Conservation (phyloP, 1,284 basidiomycete species). For the Hymenochaete sp. region DNA sequence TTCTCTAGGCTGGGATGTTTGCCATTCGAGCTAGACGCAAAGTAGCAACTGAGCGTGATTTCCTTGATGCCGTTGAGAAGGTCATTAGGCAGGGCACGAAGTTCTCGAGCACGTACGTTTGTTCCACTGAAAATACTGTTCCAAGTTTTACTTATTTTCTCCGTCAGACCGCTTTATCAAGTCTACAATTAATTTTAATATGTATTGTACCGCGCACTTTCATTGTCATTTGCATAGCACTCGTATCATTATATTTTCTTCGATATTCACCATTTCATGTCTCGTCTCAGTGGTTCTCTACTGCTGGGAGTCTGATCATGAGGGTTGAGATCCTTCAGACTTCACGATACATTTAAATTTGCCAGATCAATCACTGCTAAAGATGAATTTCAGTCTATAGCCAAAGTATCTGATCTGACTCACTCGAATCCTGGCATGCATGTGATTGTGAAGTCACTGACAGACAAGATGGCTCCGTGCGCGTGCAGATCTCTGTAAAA, state of each 20-base stretch:
- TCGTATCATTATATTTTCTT: background rate
- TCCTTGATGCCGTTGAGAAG: constrained; percentile 96
- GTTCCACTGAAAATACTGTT: constrained; percentile 4
- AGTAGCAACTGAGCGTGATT: constrained; percentile 96
- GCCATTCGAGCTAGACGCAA: constrained; percentile 95
- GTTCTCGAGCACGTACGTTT: constrained; percentile 79
- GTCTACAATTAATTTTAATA: constrained; percentile 51
- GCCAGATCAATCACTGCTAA: too few species aligned
- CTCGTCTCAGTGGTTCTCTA: background rate
- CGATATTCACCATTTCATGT: background rate
- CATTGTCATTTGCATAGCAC: background rate
- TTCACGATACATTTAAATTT: too few species aligned
- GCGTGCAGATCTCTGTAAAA: too few species aligned
- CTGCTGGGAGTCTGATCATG: background rate
- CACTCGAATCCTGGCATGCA: too few species aligned
- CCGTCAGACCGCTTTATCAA: constrained; percentile 55
- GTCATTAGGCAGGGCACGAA: constrained; percentile 97
- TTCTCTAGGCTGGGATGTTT: constrained; percentile 88
- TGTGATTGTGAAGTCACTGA: too few species aligned
- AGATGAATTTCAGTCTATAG: too few species aligned
- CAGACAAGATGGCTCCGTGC: too few species aligned
- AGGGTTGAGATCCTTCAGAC: too few species aligned
- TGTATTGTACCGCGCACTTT: background rate
- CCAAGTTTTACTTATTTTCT: constrained; percentile 10
- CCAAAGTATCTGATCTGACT: too few species aligned